Evolutionary conservation across 768 basidiomycete species (phyloP).

Genomic region (Cyclocybe cylindracea): DNA sequence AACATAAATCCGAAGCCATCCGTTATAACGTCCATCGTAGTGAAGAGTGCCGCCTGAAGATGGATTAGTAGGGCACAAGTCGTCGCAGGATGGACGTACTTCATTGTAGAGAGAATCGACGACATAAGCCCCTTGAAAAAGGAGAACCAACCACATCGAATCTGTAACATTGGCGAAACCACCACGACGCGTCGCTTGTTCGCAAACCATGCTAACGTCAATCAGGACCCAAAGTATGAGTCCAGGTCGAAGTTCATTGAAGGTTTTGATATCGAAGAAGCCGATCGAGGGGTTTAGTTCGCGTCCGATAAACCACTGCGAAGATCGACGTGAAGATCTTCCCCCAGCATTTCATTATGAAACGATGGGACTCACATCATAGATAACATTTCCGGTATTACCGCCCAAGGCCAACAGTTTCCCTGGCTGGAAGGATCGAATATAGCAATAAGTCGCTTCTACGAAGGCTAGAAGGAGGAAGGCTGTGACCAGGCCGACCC

Average conservation of each 20-base stretch:
- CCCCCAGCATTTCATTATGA: background rate
- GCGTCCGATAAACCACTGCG: constrained; percentile 88
- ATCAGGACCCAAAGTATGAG: constrained; percentile 91
- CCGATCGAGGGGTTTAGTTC: constrained; percentile 89
- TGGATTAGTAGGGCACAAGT: background rate
- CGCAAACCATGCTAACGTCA: constrained; percentile 89
- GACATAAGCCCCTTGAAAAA: constrained; percentile 88
- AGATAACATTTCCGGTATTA: constrained; percentile 83
- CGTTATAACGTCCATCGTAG: constrained; percentile 96
- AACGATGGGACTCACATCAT: constrained; percentile 67
- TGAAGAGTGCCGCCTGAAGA: constrained; percentile 78
- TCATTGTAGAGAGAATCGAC: constrained; percentile 89
- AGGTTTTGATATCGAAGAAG: constrained; percentile 65
- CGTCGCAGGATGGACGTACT: constrained; percentile 38
- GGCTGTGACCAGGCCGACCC: constrained; percentile 86
- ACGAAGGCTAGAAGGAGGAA: constrained; percentile 74
- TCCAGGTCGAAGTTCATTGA: constrained; percentile 87
- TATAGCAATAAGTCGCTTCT: constrained; percentile 75
- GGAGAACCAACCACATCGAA: constrained; percentile 86
- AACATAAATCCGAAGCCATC: constrained; percentile 99
- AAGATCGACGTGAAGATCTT: background rate
- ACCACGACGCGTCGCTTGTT: constrained; percentile 84
- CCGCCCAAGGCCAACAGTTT: constrained; percentile 90
- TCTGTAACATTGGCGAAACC: constrained; percentile 70
- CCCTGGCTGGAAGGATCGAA: constrained; percentile 63